Evolutionary conservation across 768 basidiomycete genomes (phyloP), one percentile per base, ranked within the genome.

Genomic region (Lactarius vividus): DNA sequence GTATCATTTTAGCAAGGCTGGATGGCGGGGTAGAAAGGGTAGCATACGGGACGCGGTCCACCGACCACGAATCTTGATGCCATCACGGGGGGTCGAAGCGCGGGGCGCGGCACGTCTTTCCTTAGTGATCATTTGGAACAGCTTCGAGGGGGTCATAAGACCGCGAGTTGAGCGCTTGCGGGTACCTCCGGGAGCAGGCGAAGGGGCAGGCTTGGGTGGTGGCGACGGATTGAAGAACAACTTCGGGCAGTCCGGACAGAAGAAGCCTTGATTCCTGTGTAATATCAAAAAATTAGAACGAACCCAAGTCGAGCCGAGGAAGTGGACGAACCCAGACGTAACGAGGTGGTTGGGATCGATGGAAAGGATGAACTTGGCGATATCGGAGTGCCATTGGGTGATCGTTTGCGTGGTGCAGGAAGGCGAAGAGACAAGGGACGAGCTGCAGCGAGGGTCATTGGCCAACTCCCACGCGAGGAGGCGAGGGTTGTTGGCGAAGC

Each of bases 301-400:
- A 40, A 54, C 46, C 6, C 5, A 23, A 44, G 9, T 15, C 28
- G n/a, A 40, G 23, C 16, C 9, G 20, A n/a, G 23, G 33, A 52
- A 26, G n/a, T 6, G 13, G 23, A 54, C 63, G 7, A 28, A 70
- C 74, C 79, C 79, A 20, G 77, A 71, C 11, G 78, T 69, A 11
- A 79, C 72, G 33, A 80, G 69, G 61, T 81, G 79, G 65, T 78
- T 74, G 28, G 74, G 66, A 66, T 80, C 80, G 55, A 75, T 53
- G 7, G 56, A 54, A 23, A 29, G 23, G 16, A 65, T 52, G 60
- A 60, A 65, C 66, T 64, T 44, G 69, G 75, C 74, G 10, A 76
- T 70, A 18, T 77, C 74, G 13, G 59, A 65, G n/a, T 72, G 73
- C 76, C 76, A 77, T 5, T 61, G 67, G 9, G 74, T 75, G 58